Percentiles rank a stretch among this genome's conserved stretches.
Conservation (phyloP, 2,329 filamentous ascomycete genomes). For the Keithomyces neogunnii region DNA sequence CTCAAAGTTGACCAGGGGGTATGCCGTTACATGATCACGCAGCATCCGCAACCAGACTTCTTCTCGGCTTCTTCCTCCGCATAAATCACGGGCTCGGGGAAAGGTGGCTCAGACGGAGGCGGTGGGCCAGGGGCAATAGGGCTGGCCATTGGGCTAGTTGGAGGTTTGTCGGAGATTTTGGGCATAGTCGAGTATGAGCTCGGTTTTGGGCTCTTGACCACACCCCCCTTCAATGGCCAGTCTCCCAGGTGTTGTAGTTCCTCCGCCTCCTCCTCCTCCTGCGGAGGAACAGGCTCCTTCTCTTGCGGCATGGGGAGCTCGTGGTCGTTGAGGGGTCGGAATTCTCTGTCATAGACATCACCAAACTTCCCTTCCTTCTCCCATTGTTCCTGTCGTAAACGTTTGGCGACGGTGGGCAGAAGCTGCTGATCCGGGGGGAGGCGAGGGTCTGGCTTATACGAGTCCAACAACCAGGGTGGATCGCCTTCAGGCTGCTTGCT, state of each 20-base stretch:
- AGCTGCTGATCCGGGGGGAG: constrained; percentile 93
- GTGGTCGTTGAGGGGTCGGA: constrained; percentile 71
- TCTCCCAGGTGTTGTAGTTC: constrained; percentile 31
- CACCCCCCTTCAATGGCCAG: constrained; percentile 49
- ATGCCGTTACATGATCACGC: constrained; percentile 39
- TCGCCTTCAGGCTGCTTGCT: constrained; percentile 79
- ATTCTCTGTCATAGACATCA: constrained; percentile 77
- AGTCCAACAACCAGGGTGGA: constrained; percentile 87
- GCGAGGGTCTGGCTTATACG: constrained; percentile 92
- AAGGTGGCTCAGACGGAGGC: constrained; percentile 13
- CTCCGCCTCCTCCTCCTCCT: constrained; percentile 19
- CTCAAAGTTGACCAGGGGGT: neutral
- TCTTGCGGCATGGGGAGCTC: constrained; percentile 39
- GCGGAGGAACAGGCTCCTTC: constrained; percentile 12
- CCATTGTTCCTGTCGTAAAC: constrained; percentile 91
- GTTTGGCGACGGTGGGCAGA: constrained; percentile 83
- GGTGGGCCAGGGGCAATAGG: constrained; percentile 22
- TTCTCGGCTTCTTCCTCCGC: constrained; percentile 25
- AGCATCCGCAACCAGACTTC: constrained; percentile 40
- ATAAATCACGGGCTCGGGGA: constrained; percentile 2
- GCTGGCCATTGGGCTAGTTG: constrained; percentile 22
- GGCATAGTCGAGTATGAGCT: constrained; percentile 56
- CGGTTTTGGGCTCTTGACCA: constrained; percentile 36
- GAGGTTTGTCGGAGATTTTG: constrained; percentile 36
- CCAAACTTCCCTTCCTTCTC: constrained; percentile 84